Percentiles rank a stretch among this genome's conserved stretches.
phyloP scores from a whole-genome alignment of 495 filamentous ascomycete species.

The Penicillium odoratum region DNA sequence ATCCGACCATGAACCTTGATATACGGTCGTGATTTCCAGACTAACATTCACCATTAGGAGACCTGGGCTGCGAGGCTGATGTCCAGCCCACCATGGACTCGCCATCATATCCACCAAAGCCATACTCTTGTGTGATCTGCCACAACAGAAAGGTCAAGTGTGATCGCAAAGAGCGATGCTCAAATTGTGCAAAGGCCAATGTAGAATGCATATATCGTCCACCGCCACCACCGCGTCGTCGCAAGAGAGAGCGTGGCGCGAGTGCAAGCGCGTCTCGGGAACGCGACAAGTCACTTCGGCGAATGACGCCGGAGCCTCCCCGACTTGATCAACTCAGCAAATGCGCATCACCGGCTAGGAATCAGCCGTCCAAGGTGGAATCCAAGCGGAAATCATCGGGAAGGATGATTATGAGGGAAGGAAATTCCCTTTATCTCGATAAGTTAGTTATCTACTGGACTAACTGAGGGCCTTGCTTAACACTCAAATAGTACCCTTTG shows the following conservation, averaged over 20 bases:
- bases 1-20: neutral
- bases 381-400: slow-evolving; percentile 18
- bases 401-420: slow-evolving; percentile 36
- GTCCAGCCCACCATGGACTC: slow-evolving; percentile 4
- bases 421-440: slow-evolving; percentile 51
- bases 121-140: slow-evolving; percentile 63
- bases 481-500: slow-evolving; percentile 40
- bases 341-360: neutral
- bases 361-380: slow-evolving; percentile 1
- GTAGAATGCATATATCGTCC: slow-evolving; percentile 61
- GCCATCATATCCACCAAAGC: slow-evolving; percentile 16
- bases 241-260: slow-evolving; percentile 52
- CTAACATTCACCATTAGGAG: neutral
- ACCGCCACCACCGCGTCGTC: slow-evolving; percentile 57
- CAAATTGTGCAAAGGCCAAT: slow-evolving; percentile 60
- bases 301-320: neutral
- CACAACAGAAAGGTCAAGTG: slow-evolving; percentile 68
- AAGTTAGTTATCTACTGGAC: slow-evolving; percentile 27
- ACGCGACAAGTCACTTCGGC: slow-evolving; percentile 14
- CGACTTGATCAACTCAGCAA: neutral
- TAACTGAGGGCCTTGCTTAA: slow-evolving; percentile 9
- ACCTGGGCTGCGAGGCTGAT: neutral
- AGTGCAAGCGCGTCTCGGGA: slow-evolving; percentile 46
- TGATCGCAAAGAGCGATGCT: slow-evolving; percentile 63
- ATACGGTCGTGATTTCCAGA: neutral